phyloP scores from a whole-genome alignment of 2,329 filamentous ascomycete genomes.

The Colletotrichum tabaci region DNA sequence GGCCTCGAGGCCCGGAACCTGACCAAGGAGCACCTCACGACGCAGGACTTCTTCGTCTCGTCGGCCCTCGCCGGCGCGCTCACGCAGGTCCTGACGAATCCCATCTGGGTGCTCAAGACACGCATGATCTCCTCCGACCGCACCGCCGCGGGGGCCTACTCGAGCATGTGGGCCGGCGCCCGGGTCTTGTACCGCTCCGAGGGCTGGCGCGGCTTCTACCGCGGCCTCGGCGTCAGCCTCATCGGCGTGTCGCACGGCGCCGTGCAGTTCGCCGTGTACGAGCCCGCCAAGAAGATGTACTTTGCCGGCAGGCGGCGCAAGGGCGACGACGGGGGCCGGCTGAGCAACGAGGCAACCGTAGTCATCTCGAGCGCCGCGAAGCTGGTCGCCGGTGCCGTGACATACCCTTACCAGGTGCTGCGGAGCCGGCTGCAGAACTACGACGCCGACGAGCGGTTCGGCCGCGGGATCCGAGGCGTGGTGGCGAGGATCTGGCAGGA shows the following conservation, averaged over 20 bases:
- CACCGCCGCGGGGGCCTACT: constrained; percentile 83
- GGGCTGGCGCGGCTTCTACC: constrained; percentile 86
- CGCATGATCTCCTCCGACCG: constrained; percentile 93
- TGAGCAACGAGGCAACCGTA: constrained; percentile 84
- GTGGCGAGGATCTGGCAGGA: constrained; percentile 80
- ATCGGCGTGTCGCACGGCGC: constrained; percentile 93
- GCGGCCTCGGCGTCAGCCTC: constrained; percentile 85
- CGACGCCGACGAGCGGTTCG: constrained; percentile 82
- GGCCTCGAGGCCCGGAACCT: constrained; percentile 42
- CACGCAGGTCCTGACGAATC: constrained; percentile 90
- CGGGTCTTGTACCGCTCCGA: constrained; percentile 77
- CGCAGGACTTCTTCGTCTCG: constrained; percentile 84
- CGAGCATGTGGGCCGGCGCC: constrained; percentile 80
- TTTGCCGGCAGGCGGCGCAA: constrained; percentile 59
- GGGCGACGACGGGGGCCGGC: constrained; percentile 49
- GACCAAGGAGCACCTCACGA: constrained; percentile 62
- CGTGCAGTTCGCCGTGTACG: constrained; percentile 96
- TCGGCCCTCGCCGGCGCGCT: constrained; percentile 79
- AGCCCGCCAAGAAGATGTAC: constrained; percentile 74
- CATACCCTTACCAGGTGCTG: constrained; percentile 96
- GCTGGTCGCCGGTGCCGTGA: constrained; percentile 88
- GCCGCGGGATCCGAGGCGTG: constrained; percentile 79
- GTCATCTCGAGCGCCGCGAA: constrained; percentile 86
- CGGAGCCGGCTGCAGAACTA: constrained; percentile 92
- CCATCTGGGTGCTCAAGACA: constrained; percentile 98